Evolutionary conservation across 345 rosid species (phyloP), one percentile per base, ranked within the genome.

Genomic region (Eucalyptus pumila): DNA sequence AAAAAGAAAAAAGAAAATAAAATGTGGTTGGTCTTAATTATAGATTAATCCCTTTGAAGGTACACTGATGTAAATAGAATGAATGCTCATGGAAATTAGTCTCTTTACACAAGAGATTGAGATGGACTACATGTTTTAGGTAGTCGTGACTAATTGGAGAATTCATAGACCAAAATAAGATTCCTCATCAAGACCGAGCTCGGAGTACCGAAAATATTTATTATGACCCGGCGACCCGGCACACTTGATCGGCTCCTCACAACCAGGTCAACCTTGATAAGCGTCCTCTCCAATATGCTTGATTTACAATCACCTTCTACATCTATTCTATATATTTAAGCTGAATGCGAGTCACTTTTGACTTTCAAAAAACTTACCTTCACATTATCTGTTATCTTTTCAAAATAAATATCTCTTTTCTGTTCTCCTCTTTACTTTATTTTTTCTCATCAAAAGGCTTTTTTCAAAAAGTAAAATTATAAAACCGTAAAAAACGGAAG

Each of bases 151-250:
- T 11, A 6, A 76, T 72, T 1, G 2, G 12, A 37, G 42, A 72
- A 37, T 37, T 37, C 26, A 72, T 76, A 23, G 5, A 76, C 14
- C 27, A 40, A 76, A 16, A 76, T 19, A 21, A 76, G 40, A 76
- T 37, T 44, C 23, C 47, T 37, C 21, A 12, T 37, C 45, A 37
- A 76, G 83, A 76, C 14, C 2, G 15, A 76, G 45, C 83, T 24
- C 0, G 15, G 47, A 19, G 83, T 11, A 76, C 26, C 27, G 2
- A 37, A 37, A 37, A 23, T 37, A 21, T 37, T 37, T 76, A 34
- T 23, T 37, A 24, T 8, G 47, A 34, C 5, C 26, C 1, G 9
- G 23, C 0, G 23, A 37, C 27, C 27, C 2, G 14, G 7, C 26
- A 37, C 42, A 76, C 83, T 6, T 37, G 26, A 11, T 76, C 12